Conservation (phyloP, 1,139 yeast genomes). For the Blastobotrys ciferrii region DNA sequence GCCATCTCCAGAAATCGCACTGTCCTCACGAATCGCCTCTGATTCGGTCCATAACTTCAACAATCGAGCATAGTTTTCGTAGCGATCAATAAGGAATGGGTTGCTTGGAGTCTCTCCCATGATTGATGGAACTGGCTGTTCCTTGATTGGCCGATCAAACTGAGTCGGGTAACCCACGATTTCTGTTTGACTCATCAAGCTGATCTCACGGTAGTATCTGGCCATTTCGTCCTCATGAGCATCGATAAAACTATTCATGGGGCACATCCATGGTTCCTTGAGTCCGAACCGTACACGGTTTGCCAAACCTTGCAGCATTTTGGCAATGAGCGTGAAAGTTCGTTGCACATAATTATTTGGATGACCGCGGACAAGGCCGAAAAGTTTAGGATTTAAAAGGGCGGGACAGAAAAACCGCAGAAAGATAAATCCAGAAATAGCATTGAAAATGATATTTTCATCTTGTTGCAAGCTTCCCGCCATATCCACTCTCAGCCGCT, state of each 20-base stretch:
- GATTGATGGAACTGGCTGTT: slow-evolving; percentile 27
- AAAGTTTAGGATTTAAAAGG: slow-evolving; percentile 80
- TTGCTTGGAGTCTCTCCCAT: slow-evolving; percentile 36
- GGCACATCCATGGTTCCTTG: slow-evolving; percentile 78
- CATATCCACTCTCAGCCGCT: slow-evolving; percentile 28
- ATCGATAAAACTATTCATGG: slow-evolving; percentile 65
- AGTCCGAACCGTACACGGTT: slow-evolving; percentile 71
- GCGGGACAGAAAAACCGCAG: slow-evolving; percentile 90
- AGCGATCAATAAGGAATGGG: slow-evolving; percentile 38
- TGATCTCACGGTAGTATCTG: slow-evolving; percentile 69
- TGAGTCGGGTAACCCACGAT: slow-evolving; percentile 14
- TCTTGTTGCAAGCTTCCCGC: slow-evolving; percentile 20
- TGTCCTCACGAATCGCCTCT: slow-evolving; percentile 1
- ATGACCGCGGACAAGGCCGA: slow-evolving; percentile 67
- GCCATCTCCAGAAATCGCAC: slow-evolving; percentile 6
- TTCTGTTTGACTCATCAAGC: slow-evolving; percentile 33
- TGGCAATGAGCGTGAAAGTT: slow-evolving; percentile 79
- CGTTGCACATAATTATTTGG: slow-evolving; percentile 71
- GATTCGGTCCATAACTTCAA: slow-evolving; percentile 28
- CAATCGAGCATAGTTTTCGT: slow-evolving; percentile 33
- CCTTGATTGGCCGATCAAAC: slow-evolving; percentile 28
- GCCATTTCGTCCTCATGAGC: slow-evolving; percentile 56
- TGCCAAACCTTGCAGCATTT: slow-evolving; percentile 74
- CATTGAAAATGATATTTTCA: slow-evolving; percentile 40
- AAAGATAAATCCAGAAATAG: slow-evolving; percentile 80